These are phyloP conservation scores for Punica granatum DNA, from an alignment of 345 rosid species.

Conservation along the genomic window DNA sequence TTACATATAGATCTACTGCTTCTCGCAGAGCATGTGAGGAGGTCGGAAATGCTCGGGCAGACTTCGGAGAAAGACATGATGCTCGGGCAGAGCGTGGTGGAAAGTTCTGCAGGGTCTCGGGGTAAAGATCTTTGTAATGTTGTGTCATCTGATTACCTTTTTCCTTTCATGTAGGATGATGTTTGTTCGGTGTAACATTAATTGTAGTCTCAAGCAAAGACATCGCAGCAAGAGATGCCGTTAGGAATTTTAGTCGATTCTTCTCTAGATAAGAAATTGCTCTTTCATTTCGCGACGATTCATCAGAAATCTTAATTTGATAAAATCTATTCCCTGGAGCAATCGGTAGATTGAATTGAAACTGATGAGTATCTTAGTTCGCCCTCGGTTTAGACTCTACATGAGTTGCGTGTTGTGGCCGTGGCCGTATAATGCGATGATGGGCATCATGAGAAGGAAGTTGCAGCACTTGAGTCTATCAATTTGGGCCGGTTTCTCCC, in stretches of 20 bases:
- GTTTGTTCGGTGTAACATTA: background rate
- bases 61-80: constrained; percentile 17
- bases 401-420: no score
- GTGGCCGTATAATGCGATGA: no score
- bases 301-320: background rate
- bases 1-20: background rate
- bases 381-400: no score
- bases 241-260: constrained; percentile 1
- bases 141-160: background rate
- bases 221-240: background rate
- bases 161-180: background rate
- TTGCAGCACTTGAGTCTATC: no score
- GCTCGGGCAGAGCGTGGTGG: constrained; percentile 15
- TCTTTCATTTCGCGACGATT: background rate
- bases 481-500: no score
- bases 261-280: background rate
- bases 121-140: background rate
- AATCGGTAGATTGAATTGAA: background rate
- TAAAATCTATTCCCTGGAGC: background rate
- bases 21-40: background rate
- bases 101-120: background rate
- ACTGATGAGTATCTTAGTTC: background rate
- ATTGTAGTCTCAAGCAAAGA: background rate
- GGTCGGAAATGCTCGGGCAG: constrained; percentile 21
- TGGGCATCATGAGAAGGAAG: no score